Conservation (phyloP, 1,284 basidiomycete genomes). For the Ganoderma meredithae region DNA sequence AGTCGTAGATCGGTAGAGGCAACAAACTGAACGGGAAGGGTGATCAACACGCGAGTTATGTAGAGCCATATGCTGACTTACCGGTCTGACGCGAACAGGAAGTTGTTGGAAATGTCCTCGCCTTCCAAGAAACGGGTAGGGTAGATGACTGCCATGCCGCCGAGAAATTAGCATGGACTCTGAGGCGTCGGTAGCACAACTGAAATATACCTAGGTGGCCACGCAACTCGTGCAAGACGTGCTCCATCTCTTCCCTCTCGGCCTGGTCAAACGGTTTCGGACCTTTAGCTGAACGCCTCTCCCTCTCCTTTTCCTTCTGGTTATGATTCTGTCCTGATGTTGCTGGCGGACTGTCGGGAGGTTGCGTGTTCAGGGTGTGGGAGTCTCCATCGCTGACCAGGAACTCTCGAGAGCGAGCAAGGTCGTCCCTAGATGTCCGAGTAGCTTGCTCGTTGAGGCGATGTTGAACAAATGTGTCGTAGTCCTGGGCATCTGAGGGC, state of each 20-base stretch:
- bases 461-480: slow-evolving; percentile 42
- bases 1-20: slow-evolving; percentile 34
- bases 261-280: slow-evolving; percentile 80
- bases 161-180: not conserved
- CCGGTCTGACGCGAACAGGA: slow-evolving; percentile 90
- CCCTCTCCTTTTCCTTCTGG: slow-evolving; percentile 44
- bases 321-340: slow-evolving; percentile 36
- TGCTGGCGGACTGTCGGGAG: slow-evolving; percentile 25
- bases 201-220: slow-evolving; percentile 79
- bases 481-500: slow-evolving; percentile 65
- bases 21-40: slow-evolving; percentile 20
- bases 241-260: slow-evolving; percentile 91
- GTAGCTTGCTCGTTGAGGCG: slow-evolving; percentile 27
- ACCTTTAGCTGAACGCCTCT: slow-evolving; percentile 55
- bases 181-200: not conserved
- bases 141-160: slow-evolving; percentile 68
- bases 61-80: slow-evolving; percentile 40
- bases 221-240: slow-evolving; percentile 73
- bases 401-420: slow-evolving; percentile 33
- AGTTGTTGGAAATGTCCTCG: slow-evolving; percentile 87
- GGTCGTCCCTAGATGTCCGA: slow-evolving; percentile 32
- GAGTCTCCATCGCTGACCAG: slow-evolving; percentile 29
- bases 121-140: slow-evolving; percentile 87
- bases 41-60: no score
- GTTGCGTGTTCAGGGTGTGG: slow-evolving; percentile 21